These are phyloP conservation scores for Nyssa sinensis DNA, from an alignment of 148 eudicot genomes.

Conservation along the genomic window DNA sequence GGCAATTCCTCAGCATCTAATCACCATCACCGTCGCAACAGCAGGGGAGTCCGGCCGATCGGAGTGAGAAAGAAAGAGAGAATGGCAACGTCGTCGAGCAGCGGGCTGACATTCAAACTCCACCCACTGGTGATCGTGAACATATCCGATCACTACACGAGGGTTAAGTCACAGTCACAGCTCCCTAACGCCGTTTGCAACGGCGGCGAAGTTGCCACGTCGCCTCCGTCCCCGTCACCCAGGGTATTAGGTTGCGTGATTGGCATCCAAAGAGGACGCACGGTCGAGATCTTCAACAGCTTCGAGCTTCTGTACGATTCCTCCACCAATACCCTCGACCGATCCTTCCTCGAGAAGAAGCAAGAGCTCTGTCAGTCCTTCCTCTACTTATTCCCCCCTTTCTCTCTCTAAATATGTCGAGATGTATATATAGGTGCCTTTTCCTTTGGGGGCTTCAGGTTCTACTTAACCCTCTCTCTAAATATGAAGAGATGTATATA, in stretches of 20 bases:
- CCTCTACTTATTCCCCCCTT: neutral
- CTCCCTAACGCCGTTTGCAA: conserved; percentile 7
- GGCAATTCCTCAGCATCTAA: too few relatives aligned
- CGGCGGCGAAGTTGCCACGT: conserved; percentile 22
- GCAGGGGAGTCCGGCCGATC: too few relatives aligned
- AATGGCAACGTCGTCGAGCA: neutral
- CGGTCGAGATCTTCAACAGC: conserved; percentile 94
- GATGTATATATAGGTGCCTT: neutral
- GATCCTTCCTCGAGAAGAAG: conserved; percentile 76
- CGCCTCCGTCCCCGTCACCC: conserved; percentile 26
- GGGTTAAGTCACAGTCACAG: conserved; percentile 69
- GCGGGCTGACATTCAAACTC: neutral
- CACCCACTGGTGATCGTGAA: neutral
- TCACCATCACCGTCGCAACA: too few relatives aligned
- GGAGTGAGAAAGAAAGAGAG: neutral
- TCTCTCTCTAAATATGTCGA: neutral
- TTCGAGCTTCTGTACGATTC: conserved; percentile 76
- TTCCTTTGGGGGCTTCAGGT: neutral
- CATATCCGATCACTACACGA: conserved; percentile 34
- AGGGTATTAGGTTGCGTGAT: conserved; percentile 87
- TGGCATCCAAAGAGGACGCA: conserved; percentile 78
- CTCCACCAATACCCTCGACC: conserved; percentile 61
- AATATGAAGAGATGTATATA: too few relatives aligned
- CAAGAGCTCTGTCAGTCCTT: conserved; percentile 77
- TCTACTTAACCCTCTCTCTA: too few relatives aligned